These are phyloP conservation scores for Phytophthora foliorum DNA, from an alignment of 352 stramenopile species.

Conservation along the genomic window DNA sequence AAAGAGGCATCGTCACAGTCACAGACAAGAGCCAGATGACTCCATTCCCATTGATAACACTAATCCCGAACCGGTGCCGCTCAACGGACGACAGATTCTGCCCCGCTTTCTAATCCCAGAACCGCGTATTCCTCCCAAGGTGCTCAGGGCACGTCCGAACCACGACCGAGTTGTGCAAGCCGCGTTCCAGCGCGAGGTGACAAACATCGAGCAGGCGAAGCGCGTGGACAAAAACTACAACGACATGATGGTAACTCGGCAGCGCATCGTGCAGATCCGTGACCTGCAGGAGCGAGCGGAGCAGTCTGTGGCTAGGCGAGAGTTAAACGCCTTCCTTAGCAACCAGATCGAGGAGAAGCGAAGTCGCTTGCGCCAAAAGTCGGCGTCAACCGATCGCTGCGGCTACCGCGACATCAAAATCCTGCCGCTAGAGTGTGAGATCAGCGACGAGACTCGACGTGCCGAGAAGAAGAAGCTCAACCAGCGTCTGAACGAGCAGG, in stretches of 20 bases:
- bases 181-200: constrained; percentile 44
- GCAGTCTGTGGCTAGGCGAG: constrained; percentile 44
- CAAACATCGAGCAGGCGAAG: constrained; percentile 30
- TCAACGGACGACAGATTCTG: constrained; percentile 41
- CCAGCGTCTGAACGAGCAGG: constrained; percentile 55
- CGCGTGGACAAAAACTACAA: constrained; percentile 25
- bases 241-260: constrained; percentile 23
- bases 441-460: constrained; percentile 39
- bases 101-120: constrained; percentile 63
- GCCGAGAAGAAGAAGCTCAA: constrained; percentile 55
- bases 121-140: constrained; percentile 22
- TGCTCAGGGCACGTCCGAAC: constrained; percentile 25
- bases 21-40: constrained; percentile 1
- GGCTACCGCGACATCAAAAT: constrained; percentile 42
- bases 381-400: constrained; percentile 12
- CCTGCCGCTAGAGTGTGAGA: constrained; percentile 48
- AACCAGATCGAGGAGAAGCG: constrained; percentile 60
- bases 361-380: constrained; percentile 17
- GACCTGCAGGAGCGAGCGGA: constrained; percentile 56
- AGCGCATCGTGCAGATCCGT: constrained; percentile 48
- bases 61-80: background rate
- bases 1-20: constrained; percentile 13
- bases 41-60: constrained; percentile 9
- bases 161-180: constrained; percentile 42
- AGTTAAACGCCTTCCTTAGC: constrained; percentile 63